Percentiles rank a stretch among this genome's conserved stretches.
These are phyloP conservation scores for Cercospora canescens DNA, from an alignment of 2,329 filamentous ascomycete genomes.

Conservation along the genomic window DNA sequence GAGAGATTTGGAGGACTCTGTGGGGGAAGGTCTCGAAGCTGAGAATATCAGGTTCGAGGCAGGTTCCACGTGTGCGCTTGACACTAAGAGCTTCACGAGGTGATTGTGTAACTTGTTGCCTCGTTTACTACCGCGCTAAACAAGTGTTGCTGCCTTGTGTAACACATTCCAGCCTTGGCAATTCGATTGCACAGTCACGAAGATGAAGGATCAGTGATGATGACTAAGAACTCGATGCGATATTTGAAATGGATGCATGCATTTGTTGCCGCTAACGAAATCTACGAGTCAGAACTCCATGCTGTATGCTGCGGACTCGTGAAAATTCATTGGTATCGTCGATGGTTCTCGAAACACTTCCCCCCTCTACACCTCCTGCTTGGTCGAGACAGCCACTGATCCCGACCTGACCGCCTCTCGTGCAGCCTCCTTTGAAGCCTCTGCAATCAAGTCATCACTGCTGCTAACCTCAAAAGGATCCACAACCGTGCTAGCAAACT, in stretches of 20 bases:
- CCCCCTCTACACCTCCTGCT: neutral
- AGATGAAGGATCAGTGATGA: too few species aligned
- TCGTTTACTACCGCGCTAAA: neutral
- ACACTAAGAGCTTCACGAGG: neutral
- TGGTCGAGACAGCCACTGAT: neutral
- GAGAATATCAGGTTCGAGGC: too few species aligned
- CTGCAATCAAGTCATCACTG: constrained; percentile 3
- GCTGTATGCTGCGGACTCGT: neutral
- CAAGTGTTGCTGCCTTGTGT: neutral
- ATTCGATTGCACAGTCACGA: neutral
- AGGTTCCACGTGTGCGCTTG: too few species aligned
- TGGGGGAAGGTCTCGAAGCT: too few species aligned
- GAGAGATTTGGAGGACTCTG: neutral
- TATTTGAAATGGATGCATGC: neutral
- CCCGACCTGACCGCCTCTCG: neutral
- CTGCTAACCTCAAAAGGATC: constrained; percentile 1
- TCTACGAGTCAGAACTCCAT: neutral
- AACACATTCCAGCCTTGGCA: neutral
- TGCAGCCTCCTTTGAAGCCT: constrained; percentile 4
- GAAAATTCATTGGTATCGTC: neutral
- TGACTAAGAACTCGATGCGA: too few species aligned
- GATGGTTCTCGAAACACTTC: neutral
- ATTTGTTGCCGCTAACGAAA: neutral
- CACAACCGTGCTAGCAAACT: constrained; percentile 30
- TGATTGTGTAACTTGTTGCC: neutral